phyloP scores from a whole-genome alignment of 805 yeast genomes.

The Cephaloascus fragrans region DNA sequence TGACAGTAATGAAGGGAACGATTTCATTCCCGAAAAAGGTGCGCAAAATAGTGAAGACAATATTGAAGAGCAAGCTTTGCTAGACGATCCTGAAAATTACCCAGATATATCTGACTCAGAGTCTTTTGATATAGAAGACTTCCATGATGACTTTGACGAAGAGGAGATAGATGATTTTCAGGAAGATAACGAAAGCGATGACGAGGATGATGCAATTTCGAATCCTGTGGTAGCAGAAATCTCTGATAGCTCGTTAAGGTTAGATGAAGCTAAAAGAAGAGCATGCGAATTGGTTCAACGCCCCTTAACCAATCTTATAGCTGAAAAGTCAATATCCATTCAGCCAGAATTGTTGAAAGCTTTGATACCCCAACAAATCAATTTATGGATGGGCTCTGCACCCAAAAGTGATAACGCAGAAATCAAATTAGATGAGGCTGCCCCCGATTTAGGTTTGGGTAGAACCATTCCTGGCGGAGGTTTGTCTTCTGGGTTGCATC shows the following conservation, averaged over 20 bases:
- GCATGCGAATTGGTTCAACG: constrained; percentile 46
- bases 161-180: constrained; percentile 3
- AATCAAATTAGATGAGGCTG: constrained; percentile 3
- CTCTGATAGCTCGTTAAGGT: constrained; percentile 12
- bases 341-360: constrained; percentile 28
- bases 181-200: constrained; percentile 15
- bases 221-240: constrained; percentile 6
- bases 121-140: constrained; percentile 30
- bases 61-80: constrained; percentile 6
- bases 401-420: neutral
- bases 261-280: constrained; percentile 27
- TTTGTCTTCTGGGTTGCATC: constrained; percentile 67
- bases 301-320: constrained; percentile 40
- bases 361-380: constrained; percentile 60
- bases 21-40: constrained; percentile 4
- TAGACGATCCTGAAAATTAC: constrained; percentile 7
- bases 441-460: constrained; percentile 31
- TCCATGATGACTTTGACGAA: constrained; percentile 43
- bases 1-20: constrained; percentile 3
- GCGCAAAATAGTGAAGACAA: constrained; percentile 6
- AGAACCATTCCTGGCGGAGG: constrained; percentile 48
- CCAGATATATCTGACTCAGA: constrained; percentile 22
- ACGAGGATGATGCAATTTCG: constrained; percentile 9
- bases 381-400: constrained; percentile 59
- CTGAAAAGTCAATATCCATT: constrained; percentile 6